phyloP scores from a whole-genome alignment of 768 basidiomycete genomes.

The Myochromella boudieri region DNA sequence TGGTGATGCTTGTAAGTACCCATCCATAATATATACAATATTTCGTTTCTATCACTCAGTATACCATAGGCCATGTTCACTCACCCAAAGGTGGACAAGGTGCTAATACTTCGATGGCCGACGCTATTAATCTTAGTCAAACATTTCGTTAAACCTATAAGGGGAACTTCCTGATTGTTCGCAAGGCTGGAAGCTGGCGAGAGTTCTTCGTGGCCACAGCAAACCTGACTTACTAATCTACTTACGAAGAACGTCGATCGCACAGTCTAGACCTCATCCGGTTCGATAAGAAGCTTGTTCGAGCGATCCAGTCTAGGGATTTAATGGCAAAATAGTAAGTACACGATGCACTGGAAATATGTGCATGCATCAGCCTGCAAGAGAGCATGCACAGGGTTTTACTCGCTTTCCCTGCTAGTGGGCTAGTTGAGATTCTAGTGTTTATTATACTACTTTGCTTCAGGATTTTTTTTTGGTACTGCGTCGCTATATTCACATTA shows the following conservation, averaged over 20 bases:
- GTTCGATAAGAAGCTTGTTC: conserved; percentile 3
- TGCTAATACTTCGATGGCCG: conserved; percentile 7
- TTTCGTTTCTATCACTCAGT: background rate
- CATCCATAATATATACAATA: no score
- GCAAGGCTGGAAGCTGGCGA: conserved; percentile 6
- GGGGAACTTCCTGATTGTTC: background rate
- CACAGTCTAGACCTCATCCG: conserved; percentile 4
- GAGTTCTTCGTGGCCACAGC: conserved; percentile 1
- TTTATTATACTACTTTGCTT: background rate
- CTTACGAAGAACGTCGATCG: conserved; percentile 3
- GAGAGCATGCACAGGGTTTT: background rate
- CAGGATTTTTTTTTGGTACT: background rate
- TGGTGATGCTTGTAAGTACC: conserved; percentile 6
- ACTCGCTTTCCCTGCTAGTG: background rate
- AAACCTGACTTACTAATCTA: background rate
- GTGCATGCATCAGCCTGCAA: background rate
- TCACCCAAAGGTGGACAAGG: conserved; percentile 5
- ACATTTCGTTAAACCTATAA: background rate
- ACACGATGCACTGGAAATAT: background rate
- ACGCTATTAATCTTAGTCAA: conserved; percentile 3
- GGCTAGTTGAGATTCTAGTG: background rate
- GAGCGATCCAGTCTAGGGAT: background rate
- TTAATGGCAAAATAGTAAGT: background rate
- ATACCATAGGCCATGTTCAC: conserved; percentile 2
- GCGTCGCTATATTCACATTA: no score